Evolutionary conservation across 73 alveolate genomes (phyloP).

Genomic region (Strombidium stylifer): DNA sequence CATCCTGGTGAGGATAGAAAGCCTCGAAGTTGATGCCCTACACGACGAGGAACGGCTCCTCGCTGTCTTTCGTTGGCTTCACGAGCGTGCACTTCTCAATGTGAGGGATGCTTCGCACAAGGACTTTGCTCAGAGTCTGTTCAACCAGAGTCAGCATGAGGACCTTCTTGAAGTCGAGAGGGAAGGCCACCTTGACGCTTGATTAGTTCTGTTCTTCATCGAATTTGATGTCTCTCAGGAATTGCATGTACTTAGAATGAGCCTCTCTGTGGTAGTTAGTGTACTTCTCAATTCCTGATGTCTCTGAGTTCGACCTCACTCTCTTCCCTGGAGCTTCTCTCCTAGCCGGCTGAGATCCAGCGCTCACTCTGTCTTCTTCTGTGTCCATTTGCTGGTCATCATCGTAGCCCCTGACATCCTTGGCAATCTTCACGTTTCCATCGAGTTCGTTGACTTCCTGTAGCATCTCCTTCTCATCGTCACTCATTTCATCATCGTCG

Average conservation of each 20-base stretch:
- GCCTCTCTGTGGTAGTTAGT: neutral
- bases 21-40: slow-evolving; percentile 92
- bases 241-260: too few species aligned
- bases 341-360: neutral
- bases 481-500: slow-evolving; percentile 55
- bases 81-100: slow-evolving; percentile 25
- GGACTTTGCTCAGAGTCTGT: slow-evolving; percentile 29
- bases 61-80: slow-evolving; percentile 10
- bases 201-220: neutral
- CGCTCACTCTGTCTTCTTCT: neutral
- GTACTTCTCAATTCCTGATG: neutral
- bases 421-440: slow-evolving; percentile 55
- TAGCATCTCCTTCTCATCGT: slow-evolving; percentile 62
- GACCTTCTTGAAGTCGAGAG: slow-evolving; percentile 61
- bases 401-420: slow-evolving; percentile 54
- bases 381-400: neutral
- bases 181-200: slow-evolving; percentile 21
- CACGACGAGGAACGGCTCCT: slow-evolving; percentile 15
- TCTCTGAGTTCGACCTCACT: slow-evolving; percentile 5
- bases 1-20: slow-evolving; percentile 73
- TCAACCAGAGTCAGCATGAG: slow-evolving; percentile 63
- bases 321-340: slow-evolving; percentile 1
- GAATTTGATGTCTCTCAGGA: slow-evolving; percentile 1
- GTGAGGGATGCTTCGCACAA: slow-evolving; percentile 30
- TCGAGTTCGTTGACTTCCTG: slow-evolving; percentile 72